phyloP scores from a whole-genome alignment of 2,329 filamentous ascomycete genomes.

The Colletotrichum lindemuthianum region DNA sequence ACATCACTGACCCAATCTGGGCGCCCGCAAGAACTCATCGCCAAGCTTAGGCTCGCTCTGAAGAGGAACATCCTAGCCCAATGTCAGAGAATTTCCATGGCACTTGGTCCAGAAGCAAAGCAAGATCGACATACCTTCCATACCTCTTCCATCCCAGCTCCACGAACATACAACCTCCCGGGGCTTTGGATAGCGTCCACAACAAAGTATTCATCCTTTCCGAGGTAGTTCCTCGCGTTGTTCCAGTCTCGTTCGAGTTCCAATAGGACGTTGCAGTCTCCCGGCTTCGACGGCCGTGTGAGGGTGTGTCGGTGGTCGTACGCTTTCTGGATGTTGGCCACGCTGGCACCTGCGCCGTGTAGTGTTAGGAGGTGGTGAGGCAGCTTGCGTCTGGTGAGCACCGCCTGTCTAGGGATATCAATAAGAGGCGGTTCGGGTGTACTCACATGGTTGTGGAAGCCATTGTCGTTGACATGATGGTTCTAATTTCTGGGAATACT shows the following conservation, averaged over 20 bases:
- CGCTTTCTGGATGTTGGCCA: not conserved
- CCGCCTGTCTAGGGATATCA: not conserved
- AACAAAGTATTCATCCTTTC: slow-evolving; percentile 19
- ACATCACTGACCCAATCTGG: no score
- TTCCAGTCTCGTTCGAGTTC: not conserved
- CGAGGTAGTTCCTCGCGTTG: not conserved
- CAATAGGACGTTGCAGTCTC: not conserved
- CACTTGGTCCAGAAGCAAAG: not conserved
- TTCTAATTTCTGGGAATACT: not conserved
- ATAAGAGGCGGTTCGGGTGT: not conserved
- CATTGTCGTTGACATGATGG: not conserved
- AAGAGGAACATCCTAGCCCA: not conserved
- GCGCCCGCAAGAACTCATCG: no score
- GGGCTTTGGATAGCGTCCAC: not conserved
- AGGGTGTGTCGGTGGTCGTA: not conserved
- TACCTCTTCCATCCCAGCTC: not conserved
- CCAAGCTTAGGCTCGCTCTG: no score
- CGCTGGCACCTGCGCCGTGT: not conserved
- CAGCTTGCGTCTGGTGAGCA: not conserved
- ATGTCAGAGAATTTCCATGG: not conserved
- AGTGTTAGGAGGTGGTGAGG: not conserved
- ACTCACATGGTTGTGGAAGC: not conserved
- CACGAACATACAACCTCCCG: not conserved
- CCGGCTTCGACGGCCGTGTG: not conserved
- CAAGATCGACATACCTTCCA: not conserved